phyloP scores from a whole-genome alignment of 352 stramenopile species.

The Phytophthora sp. region DNA sequence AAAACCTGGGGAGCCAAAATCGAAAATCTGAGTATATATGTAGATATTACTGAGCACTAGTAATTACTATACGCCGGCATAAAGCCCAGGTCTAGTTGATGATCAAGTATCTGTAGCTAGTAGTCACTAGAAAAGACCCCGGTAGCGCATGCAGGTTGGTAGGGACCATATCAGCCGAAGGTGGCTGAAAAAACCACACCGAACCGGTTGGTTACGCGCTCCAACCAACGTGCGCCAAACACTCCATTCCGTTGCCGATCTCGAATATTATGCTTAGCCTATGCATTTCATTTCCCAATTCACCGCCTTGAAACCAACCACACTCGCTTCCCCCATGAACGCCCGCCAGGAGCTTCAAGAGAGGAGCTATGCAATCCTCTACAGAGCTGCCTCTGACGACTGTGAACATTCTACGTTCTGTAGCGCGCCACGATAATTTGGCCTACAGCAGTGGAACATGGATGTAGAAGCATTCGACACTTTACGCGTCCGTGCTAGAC shows the following conservation, averaged over 20 bases:
- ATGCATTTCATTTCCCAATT: no score
- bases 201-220: neutral
- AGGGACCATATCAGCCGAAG: neutral
- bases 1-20: no score
- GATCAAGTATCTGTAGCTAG: no score
- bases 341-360: neutral
- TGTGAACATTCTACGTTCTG: neutral
- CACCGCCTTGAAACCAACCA: no score
- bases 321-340: no score
- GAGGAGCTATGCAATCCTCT: neutral
- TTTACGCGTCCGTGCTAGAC: neutral
- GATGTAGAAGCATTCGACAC: neutral
- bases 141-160: neutral
- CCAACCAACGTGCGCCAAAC: neutral
- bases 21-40: no score
- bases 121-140: neutral
- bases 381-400: neutral
- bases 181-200: neutral
- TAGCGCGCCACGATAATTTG: neutral
- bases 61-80: no score
- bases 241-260: neutral
- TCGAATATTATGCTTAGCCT: no score
- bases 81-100: no score
- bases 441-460: neutral
- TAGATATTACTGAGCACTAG: no score